Evolutionary conservation across 176 grass and related monocot genomes (phyloP).

Genomic region (Zoysia pacifica): DNA sequence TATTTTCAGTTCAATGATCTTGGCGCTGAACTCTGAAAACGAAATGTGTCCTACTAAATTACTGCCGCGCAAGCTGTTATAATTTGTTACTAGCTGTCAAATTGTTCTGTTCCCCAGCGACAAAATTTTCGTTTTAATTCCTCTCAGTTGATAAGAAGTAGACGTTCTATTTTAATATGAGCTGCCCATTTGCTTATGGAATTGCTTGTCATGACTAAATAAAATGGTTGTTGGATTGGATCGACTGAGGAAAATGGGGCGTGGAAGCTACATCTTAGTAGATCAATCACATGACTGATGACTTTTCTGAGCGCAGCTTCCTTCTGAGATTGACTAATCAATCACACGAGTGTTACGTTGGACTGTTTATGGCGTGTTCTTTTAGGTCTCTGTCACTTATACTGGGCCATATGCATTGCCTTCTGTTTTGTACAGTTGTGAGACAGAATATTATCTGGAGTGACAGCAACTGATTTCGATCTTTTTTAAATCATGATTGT

Average conservation of each 20-base stretch:
- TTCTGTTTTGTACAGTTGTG: constrained; percentile 15
- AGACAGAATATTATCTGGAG: background rate
- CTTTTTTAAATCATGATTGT: constrained; percentile 4
- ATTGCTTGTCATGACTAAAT: constrained; percentile 24
- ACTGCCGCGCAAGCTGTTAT: constrained; percentile 15
- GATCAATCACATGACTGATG: constrained; percentile 10
- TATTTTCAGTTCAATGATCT: constrained; percentile 14
- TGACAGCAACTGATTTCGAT: background rate
- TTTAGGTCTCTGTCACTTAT: constrained; percentile 35
- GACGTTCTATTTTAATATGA: background rate
- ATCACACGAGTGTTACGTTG: constrained; percentile 25
- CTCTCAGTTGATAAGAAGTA: constrained; percentile 14
- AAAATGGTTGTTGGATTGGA: constrained; percentile 10
- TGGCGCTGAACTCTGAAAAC: constrained; percentile 30
- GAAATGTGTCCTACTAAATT: constrained; percentile 21
- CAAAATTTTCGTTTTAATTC: background rate
- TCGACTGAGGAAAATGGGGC: background rate
- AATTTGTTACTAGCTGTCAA: constrained; percentile 13
- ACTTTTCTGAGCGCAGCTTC: constrained; percentile 40
- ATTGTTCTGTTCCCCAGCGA: constrained; percentile 15
- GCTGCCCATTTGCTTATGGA: constrained; percentile 28
- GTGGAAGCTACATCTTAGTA: constrained; percentile 33
- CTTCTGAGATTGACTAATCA: constrained; percentile 33
- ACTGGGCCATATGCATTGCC: constrained; percentile 5
- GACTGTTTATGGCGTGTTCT: constrained; percentile 31